Percentiles rank a stretch among this genome's conserved stretches.
Evolutionary conservation across 192 early-diverging fungal genomes (phyloP).

Genomic region (Coemansia umbellata): DNA sequence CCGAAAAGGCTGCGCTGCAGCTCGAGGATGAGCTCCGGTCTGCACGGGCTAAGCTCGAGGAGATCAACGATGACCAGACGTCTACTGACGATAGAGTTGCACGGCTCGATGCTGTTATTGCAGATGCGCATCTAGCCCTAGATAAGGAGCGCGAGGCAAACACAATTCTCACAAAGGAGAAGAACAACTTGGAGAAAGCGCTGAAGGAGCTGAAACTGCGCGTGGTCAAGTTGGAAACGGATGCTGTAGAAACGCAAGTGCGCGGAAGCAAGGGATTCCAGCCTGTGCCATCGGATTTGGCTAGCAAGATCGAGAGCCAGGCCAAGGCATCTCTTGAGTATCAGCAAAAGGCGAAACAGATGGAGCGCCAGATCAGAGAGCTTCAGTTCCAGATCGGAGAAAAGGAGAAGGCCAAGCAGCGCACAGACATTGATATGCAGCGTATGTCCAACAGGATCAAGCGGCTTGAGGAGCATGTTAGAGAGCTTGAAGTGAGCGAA

Average conservation of each 20-base stretch:
- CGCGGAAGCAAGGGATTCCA: constrained; percentile 52
- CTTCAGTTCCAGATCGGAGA: constrained; percentile 83
- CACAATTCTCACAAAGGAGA: constrained; percentile 73
- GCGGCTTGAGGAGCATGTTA: constrained; percentile 45
- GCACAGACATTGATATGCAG: constrained; percentile 65
- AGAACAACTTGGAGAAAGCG: constrained; percentile 75
- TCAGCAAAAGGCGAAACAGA: constrained; percentile 45
- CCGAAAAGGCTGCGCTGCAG: constrained; percentile 63
- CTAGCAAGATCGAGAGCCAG: constrained; percentile 32
- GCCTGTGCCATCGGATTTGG: constrained; percentile 40
- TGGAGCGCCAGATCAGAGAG: constrained; percentile 77
- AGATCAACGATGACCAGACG: constrained; percentile 64
- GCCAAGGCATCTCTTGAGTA: constrained; percentile 43
- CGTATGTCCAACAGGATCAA: constrained; percentile 55
- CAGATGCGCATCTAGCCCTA: constrained; percentile 56
- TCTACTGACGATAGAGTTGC: constrained; percentile 63
- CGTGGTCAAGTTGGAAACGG: constrained; percentile 72
- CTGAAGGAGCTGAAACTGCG: constrained; percentile 75
- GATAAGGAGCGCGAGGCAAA: constrained; percentile 63
- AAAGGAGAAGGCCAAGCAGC: constrained; percentile 74
- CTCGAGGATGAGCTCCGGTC: constrained; percentile 73
- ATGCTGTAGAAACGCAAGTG: constrained; percentile 57
- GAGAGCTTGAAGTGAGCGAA: constrained; percentile 42
- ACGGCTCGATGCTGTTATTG: constrained; percentile 44
- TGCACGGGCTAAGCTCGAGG: constrained; percentile 68